Base-by-base conservation (phyloP, 495 filamentous ascomycete species). In the Tuber calosporum region DNA sequence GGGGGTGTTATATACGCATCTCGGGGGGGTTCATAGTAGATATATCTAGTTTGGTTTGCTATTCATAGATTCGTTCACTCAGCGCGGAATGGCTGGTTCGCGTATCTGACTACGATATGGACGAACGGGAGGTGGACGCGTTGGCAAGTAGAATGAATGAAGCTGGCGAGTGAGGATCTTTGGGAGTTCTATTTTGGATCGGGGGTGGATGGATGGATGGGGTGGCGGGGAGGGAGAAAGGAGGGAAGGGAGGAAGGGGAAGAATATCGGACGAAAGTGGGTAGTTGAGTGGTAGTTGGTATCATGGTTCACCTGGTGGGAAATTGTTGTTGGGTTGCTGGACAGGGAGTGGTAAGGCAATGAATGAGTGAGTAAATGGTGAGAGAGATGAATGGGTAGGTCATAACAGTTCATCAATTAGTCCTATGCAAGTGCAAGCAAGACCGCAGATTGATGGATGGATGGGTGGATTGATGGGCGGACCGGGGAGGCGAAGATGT, bases 1-100 rank as follows among this genome's bases (percentile, higher is more conserved):
- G 40, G 73, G 69, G 13, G 77, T 26, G 39, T 72, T 69, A 34
- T 75, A 70, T 70, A 70, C 58, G 69, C 69, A 11, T 40, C 39
- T 11, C n/a, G 69, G 69, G 77, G 72, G 34, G 73, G 22, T 62
- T 73, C 37, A 67, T 41, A 38, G 22, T 62, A 66, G 70, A 69
- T 77, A 62, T 69, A 76, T 77, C 38, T 41, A 30, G 40, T 45
- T 42, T 37, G 45, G 22, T 26, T 26, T 9, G 45, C 22, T 53
- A 53, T 53, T 53, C 45, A n/a, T 30, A 17, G n/a, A 30, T 62
- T 62, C 11, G 5, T 30, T 17, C 53, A 62, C 30, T 62, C 11
- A 4, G 53, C 5, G 53, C 45, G 26, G 26, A 30, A 26, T 62
- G 6, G 53, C 30, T 15, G 5, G 53, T 62, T 62, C 53, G 53